phyloP scores from a whole-genome alignment of 2,329 filamentous ascomycete species.

The Pseudogymnoascus sp. region DNA sequence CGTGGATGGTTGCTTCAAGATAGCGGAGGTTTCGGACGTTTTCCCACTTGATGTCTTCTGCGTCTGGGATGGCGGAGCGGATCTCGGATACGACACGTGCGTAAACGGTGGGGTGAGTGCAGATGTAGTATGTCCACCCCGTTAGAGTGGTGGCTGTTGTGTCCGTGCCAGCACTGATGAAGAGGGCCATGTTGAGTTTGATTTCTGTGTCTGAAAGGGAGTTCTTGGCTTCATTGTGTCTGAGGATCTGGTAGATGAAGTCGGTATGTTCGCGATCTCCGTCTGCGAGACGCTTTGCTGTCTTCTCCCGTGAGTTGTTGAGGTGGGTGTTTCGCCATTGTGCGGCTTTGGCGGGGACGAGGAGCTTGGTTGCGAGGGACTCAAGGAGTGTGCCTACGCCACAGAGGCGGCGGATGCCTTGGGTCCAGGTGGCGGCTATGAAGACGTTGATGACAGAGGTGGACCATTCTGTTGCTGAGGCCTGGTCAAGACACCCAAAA shows the following conservation, averaged over 20 bases:
- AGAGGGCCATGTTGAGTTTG: conserved; percentile 23
- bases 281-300: conserved; percentile 20
- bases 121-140: conserved; percentile 23
- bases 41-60: conserved; percentile 13
- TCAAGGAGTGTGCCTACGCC: not conserved
- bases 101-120: not conserved
- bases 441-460: conserved; percentile 1
- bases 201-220: conserved; percentile 20
- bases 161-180: conserved; percentile 27
- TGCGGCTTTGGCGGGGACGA: not conserved
- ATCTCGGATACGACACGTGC: conserved; percentile 3
- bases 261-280: conserved; percentile 19
- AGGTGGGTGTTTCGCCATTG: conserved; percentile 23
- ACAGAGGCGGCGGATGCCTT: conserved; percentile 1
- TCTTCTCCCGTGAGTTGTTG: conserved; percentile 23
- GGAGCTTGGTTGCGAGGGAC: not conserved
- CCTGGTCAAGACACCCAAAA: not conserved
- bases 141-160: conserved; percentile 26
- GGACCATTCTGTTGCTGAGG: conserved; percentile 1
- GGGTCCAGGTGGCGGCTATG: conserved; percentile 2
- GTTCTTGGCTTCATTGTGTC: conserved; percentile 20
- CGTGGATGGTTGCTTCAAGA: conserved; percentile 15
- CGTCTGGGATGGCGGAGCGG: not conserved
- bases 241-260: conserved; percentile 25
- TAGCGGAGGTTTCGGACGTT: conserved; percentile 15